A percentile compares a stretch with the other conserved stretches of the same genome.
phyloP scores from a whole-genome alignment of 495 filamentous ascomycete genomes.

The Chaetomidium leptoderma region DNA sequence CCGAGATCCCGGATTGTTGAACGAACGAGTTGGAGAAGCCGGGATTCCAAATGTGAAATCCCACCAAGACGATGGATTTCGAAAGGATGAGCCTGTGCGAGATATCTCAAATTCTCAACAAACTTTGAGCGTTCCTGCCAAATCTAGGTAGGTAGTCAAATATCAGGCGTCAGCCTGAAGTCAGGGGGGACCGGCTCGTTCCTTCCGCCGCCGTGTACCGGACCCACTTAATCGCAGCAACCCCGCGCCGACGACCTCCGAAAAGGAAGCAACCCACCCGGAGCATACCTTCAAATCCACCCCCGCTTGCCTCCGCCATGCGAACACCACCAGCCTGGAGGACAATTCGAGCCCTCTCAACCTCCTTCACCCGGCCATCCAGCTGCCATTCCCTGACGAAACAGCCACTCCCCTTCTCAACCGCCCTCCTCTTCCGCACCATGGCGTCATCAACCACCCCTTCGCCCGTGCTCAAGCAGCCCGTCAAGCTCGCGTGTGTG shows the following conservation, averaged over 20 bases:
- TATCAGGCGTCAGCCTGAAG: background rate
- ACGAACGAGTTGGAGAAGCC: background rate
- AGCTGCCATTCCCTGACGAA: background rate
- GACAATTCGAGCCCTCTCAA: conserved; percentile 17
- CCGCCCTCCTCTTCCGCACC: conserved; percentile 27
- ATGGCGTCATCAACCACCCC: conserved; percentile 49
- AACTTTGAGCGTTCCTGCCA: background rate
- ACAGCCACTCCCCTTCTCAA: conserved; percentile 6
- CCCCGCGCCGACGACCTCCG: conserved; percentile 20
- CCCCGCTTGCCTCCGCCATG: conserved; percentile 12
- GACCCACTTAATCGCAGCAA: conserved; percentile 2
- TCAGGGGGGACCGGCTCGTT: background rate
- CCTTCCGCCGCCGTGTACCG: conserved; percentile 1
- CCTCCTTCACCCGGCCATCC: background rate
- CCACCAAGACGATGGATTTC: background rate
- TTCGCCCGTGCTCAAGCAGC: conserved; percentile 58
- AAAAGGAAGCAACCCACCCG: background rate
- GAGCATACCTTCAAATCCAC: conserved; percentile 8
- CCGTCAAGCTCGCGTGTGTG: conserved; percentile 75
- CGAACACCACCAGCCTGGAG: conserved; percentile 21
- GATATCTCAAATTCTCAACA: background rate
- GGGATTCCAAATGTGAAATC: background rate
- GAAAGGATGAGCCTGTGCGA: background rate
- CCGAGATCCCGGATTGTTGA: background rate
- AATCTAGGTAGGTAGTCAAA: no score